Conservation (phyloP, 2,329 filamentous ascomycete genomes). For the Penicillium corylophilum region DNA sequence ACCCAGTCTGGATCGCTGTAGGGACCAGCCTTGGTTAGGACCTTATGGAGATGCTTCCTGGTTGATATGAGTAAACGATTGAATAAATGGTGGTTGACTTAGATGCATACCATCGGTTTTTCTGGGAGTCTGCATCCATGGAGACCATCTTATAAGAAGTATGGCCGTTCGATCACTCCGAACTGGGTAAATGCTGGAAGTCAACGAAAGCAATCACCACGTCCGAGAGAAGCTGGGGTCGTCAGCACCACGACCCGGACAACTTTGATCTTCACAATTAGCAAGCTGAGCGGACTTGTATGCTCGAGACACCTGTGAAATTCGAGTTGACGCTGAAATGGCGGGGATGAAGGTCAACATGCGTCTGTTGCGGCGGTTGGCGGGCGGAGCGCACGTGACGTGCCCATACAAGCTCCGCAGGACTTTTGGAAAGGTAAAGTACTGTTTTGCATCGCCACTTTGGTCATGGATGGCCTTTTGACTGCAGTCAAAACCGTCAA, state of each 20-base stretch:
- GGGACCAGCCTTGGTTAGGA: constrained; percentile 74
- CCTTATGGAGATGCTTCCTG: constrained; percentile 81
- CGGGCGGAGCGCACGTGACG: constrained; percentile 27
- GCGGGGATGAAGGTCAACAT: constrained; percentile 14
- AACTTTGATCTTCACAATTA: not conserved
- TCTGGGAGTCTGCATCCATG: constrained; percentile 1
- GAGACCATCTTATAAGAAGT: not conserved
- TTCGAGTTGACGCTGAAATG: not conserved
- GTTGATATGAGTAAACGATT: constrained; percentile 13
- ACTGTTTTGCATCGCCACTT: constrained; percentile 15
- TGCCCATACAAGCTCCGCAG: constrained; percentile 23
- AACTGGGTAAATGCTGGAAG: not conserved
- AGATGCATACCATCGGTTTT: constrained; percentile 17
- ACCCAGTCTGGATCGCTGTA: constrained; percentile 69
- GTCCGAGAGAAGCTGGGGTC: not conserved
- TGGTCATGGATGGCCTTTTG: constrained; percentile 40
- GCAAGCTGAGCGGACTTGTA: not conserved
- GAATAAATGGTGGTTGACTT: not conserved
- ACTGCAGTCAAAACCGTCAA: constrained; percentile 41
- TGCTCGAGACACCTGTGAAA: not conserved
- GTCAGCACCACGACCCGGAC: not conserved
- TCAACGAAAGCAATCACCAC: not conserved
- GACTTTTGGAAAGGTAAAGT: constrained; percentile 15
- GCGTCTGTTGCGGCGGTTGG: constrained; percentile 10
- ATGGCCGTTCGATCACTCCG: not conserved